Evolutionary conservation across 139 green algal species (phyloP), one percentile per base, ranked within the genome.

Genomic region (Picochlorum sp.): DNA sequence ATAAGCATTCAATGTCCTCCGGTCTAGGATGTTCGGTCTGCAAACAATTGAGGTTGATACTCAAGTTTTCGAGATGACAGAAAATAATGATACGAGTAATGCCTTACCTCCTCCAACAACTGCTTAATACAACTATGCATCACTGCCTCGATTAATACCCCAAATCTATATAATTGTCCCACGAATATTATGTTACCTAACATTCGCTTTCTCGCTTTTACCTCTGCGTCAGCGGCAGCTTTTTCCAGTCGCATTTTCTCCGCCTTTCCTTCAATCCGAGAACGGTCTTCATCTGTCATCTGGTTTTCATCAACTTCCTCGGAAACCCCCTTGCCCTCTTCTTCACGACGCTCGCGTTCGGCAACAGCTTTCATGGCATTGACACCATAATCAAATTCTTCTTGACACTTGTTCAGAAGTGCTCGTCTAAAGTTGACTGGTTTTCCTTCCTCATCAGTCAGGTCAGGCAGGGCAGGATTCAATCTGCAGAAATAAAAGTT

Each of bases 181-280:
- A 99, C 95, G 73, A 98, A 96, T 57, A 91, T 84, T 72, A 99
- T 97, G 82, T 98, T 99, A 54, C 94, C 94, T 30, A 97, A 75
- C 72, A 88, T 91, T 32, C 92, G 84, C 64, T 77, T 72, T 24
- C 89, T 73, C 3, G 79, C 89, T 79, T 89, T 82, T 44, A 86
- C 68, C 72, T 90, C 82, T 14, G 78, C 74, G 49, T 77, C 62
- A 7, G 79, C 87, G 52, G 37, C 63, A 4, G 68, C 63, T 13
- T 64, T 16, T 46, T 44, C 52, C n/a, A 30, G 61, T 71, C 78
- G 34, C 46, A 83, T 57, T 58, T 74, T 57, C 32, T 69, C 67
- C 32, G 69, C 66, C 56, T 46, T 50, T 59, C 76, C 52, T n/a
- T 72, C 65, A 21, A 56, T 72, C 69, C 34, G 63, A 47, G 8